phyloP scores from a whole-genome alignment of 1,139 yeast genomes.

The Kodamaea anthophila region DNA sequence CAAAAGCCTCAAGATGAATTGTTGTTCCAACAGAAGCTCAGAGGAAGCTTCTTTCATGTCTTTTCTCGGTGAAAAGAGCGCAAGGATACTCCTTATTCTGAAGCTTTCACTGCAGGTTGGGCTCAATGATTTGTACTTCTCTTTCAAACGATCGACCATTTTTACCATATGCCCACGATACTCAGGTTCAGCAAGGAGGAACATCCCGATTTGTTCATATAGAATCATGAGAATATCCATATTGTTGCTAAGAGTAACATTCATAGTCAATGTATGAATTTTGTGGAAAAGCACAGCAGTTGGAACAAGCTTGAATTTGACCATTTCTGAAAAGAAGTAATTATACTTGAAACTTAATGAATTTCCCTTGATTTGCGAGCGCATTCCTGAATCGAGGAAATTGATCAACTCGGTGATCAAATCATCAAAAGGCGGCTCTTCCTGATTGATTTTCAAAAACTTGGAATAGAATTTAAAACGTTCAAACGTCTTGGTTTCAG shows the following conservation, averaged over 20 bases:
- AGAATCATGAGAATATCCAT: constrained; percentile 61
- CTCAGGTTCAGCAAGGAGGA: constrained; percentile 56
- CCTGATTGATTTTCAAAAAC: constrained; percentile 57
- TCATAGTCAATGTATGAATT: constrained; percentile 49
- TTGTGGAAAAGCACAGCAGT: constrained; percentile 66
- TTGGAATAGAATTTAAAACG: constrained; percentile 52
- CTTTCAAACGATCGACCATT: constrained; percentile 53
- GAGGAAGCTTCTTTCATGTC: constrained; percentile 4
- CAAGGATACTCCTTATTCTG: constrained; percentile 55
- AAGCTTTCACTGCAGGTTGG: constrained; percentile 52
- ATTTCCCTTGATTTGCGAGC: constrained; percentile 51
- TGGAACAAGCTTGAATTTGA: constrained; percentile 75
- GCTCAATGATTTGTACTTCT: constrained; percentile 39
- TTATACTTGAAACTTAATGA: constrained; percentile 38
- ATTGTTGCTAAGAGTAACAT: constrained; percentile 48
- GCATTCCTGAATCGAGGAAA: constrained; percentile 53
- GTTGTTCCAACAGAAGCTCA: constrained; percentile 22
- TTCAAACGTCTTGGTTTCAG: constrained; percentile 40
- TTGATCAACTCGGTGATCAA: constrained; percentile 52
- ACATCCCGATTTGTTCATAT: constrained; percentile 64
- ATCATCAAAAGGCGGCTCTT: constrained; percentile 34
- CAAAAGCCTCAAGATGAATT: constrained; percentile 46
- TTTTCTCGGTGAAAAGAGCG: constrained; percentile 48
- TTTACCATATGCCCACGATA: constrained; percentile 55
- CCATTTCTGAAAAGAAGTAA: constrained; percentile 64